Percentiles rank a stretch among this genome's conserved stretches.
Evolutionary conservation across 768 basidiomycete genomes (phyloP).

Genomic region (Xerocomus brunneocitrinus): DNA sequence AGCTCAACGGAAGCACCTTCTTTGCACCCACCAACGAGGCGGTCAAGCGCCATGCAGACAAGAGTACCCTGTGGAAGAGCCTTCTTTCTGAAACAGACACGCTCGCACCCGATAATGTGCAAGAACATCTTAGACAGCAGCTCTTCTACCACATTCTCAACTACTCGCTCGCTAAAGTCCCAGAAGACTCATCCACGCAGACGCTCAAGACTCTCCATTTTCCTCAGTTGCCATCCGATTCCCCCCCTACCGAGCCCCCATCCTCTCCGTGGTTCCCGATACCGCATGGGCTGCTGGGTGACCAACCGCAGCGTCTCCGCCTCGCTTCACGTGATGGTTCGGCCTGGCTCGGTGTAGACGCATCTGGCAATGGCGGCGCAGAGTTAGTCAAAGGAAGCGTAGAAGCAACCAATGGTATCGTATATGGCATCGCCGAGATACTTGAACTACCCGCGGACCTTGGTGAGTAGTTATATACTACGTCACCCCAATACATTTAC

Average conservation of each 20-base stretch:
- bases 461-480: constrained; percentile 41
- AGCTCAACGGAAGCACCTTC: constrained; percentile 74
- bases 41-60: constrained; percentile 46
- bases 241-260: constrained; percentile 64
- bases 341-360: constrained; percentile 68
- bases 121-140: constrained; percentile 81
- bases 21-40: constrained; percentile 98
- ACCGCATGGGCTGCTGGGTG: constrained; percentile 77
- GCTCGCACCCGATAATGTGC: constrained; percentile 67
- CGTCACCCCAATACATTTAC: constrained; percentile 1
- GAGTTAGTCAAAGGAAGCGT: constrained; percentile 53
- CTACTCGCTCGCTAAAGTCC: constrained; percentile 51
- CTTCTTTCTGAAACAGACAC: constrained; percentile 27
- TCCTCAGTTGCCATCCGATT: constrained; percentile 55
- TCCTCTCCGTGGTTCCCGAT: constrained; percentile 82
- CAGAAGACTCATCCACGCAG: constrained; percentile 36
- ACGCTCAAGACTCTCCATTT: constrained; percentile 64
- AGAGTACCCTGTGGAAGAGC: constrained; percentile 30
- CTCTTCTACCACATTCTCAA: constrained; percentile 94
- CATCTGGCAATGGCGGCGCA: constrained; percentile 72
- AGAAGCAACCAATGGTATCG: constrained; percentile 68
- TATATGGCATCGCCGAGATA: constrained; percentile 72
- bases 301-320: constrained; percentile 77
- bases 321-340: constrained; percentile 45
- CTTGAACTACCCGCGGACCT: constrained; percentile 71